Evolutionary conservation across 305 asterid genomes (phyloP), one percentile per base, ranked within the genome.

Genomic region (Plantago coronopus): DNA sequence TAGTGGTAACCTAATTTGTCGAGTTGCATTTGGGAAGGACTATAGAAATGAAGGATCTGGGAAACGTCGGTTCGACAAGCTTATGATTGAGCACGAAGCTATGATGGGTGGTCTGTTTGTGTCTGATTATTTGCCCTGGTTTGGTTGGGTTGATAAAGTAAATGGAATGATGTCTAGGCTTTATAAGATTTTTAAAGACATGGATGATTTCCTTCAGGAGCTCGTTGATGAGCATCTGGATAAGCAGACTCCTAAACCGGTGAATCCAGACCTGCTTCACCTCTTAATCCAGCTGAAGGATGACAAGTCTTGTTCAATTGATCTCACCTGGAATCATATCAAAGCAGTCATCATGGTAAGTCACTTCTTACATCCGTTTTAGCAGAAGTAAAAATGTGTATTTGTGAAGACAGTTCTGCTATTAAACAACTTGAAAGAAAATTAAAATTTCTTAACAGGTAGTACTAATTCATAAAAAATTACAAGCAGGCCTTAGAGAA

Each of bases 331-430:
- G 82, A 66, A 73, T 68, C 81, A 60, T 27, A 66, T 79, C 0
- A 79, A 76, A 62, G 85, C 78, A 15, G 46, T 73, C 22, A 69
- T 76, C 50, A 58, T 68, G 73, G 81, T 79, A 3, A 68, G 66
- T n/a, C n/a, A n/a, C n/a, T n/a, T n/a, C n/a, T n/a, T n/a, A n/a
- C n/a, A n/a, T n/a, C n/a, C n/a, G n/a, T n/a, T n/a, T n/a, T n/a
- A n/a, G n/a, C n/a, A n/a, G n/a, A n/a, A n/a, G n/a, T n/a, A n/a
- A n/a, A n/a, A n/a, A n/a, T n/a, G n/a, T n/a, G n/a, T n/a, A n/a
- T n/a, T n/a, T n/a, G n/a, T n/a, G n/a, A n/a, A n/a, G n/a, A n/a
- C n/a, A n/a, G n/a, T n/a, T n/a, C n/a, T n/a, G n/a, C n/a, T n/a
- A n/a, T n/a, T n/a, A n/a, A n/a, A n/a, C n/a, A n/a, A n/a, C n/a